Percentiles rank a stretch among this genome's conserved stretches.
Evolutionary conservation across 345 rosid genomes (phyloP).

Genomic region (Arabidopsis thaliana): TAIR10.1 NC_003070.9:22887001-22887500

Average conservation of each 20-base stretch:
- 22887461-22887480: constrained; percentile 8
- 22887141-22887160: constrained; percentile 99
- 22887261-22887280: not conserved
- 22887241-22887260: too few relatives aligned
- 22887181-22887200: too few relatives aligned
- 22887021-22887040: too few relatives aligned
- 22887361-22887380: not conserved
- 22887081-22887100: constrained; percentile 72
- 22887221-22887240: too few relatives aligned
- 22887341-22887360: not conserved
- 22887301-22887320: not conserved
- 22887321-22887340: constrained; percentile 1
- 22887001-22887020: too few relatives aligned
- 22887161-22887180: constrained; percentile 60
- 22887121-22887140: constrained; percentile 99
- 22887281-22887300: not conserved
- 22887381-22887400: not conserved
- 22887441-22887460: too few relatives aligned
- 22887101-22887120: constrained; percentile 99
- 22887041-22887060: too few relatives aligned
- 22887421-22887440: too few relatives aligned
- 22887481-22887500: not conserved
- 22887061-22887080: too few relatives aligned
- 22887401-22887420: constrained; percentile 6
- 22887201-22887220: too few relatives aligned